Conservation (phyloP, 2,329 filamentous ascomycete genomes). For the Pseudocercospora eumusae region DNA sequence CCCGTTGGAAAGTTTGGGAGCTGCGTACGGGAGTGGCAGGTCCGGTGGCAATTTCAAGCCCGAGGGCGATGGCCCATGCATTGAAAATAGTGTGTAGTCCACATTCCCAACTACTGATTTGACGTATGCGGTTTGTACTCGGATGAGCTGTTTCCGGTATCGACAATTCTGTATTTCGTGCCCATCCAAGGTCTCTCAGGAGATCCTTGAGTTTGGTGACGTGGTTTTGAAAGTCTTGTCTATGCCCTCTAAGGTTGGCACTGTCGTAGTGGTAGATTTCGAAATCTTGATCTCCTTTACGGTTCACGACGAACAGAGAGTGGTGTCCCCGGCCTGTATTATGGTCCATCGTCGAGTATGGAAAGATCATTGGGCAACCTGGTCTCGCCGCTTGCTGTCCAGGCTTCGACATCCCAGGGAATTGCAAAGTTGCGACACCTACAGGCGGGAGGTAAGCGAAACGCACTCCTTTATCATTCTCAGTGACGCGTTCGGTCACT, state of each 20-base stretch:
- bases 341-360: conserved; percentile 5
- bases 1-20: neutral
- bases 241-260: neutral
- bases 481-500: conserved; percentile 10
- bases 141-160: neutral
- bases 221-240: neutral
- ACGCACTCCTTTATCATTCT: neutral
- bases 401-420: neutral
- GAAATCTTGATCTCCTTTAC: neutral
- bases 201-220: neutral
- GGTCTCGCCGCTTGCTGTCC: conserved; percentile 3
- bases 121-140: neutral
- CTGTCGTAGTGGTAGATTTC: conserved; percentile 13
- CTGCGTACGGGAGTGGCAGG: neutral
- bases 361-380: neutral
- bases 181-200: conserved; percentile 1
- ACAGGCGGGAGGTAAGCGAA: neutral
- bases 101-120: conserved; percentile 14
- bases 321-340: neutral
- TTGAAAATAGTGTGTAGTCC: conserved; percentile 20
- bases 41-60: conserved; percentile 12
- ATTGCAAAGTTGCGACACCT: neutral
- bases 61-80: conserved; percentile 22
- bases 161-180: neutral
- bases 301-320: conserved; percentile 4